Conservation (phyloP, 371 early-diverging fungal species). For the Gilbertella persicaria region DNA sequence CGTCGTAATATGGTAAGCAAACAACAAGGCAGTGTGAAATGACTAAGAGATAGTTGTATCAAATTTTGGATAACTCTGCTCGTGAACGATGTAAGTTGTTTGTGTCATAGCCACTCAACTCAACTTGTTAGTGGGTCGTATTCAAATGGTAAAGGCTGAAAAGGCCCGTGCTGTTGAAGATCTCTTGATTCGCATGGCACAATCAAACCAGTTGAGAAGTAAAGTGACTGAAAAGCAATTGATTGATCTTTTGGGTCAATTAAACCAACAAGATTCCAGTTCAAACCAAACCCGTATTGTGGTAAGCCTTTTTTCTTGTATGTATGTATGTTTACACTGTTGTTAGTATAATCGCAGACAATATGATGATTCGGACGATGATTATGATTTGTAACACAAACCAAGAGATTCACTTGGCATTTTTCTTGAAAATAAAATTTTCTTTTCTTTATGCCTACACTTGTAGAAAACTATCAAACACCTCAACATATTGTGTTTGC, state of each 20-base stretch:
- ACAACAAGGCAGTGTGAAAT: neutral
- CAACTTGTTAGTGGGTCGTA: conserved; percentile 69
- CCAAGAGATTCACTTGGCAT: neutral
- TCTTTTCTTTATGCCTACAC: no score
- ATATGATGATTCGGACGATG: conserved; percentile 69
- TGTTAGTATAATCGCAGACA: conserved; percentile 62
- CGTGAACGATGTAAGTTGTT: conserved; percentile 76
- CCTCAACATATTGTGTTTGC: conserved; percentile 15
- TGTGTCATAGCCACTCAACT: neutral
- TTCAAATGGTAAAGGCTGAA: conserved; percentile 88
- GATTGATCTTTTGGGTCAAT: conserved; percentile 82
- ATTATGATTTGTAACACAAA: conserved; percentile 65
- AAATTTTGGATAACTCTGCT: conserved; percentile 84
- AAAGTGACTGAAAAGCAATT: conserved; percentile 84
- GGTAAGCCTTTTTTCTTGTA: conserved; percentile 40
- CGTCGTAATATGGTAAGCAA: conserved; percentile 75
- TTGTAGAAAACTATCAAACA: no score
- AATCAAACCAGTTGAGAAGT: conserved; percentile 76
- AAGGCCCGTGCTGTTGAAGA: conserved; percentile 92
- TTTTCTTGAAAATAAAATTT: no score
- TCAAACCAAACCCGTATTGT: conserved; percentile 76
- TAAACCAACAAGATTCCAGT: conserved; percentile 70
- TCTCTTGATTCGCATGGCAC: conserved; percentile 87
- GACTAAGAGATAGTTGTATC: conserved; percentile 57
- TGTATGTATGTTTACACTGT: neutral